phyloP scores from a whole-genome alignment of 163 green algal species.

The Scenedesmus sp. region DNA sequence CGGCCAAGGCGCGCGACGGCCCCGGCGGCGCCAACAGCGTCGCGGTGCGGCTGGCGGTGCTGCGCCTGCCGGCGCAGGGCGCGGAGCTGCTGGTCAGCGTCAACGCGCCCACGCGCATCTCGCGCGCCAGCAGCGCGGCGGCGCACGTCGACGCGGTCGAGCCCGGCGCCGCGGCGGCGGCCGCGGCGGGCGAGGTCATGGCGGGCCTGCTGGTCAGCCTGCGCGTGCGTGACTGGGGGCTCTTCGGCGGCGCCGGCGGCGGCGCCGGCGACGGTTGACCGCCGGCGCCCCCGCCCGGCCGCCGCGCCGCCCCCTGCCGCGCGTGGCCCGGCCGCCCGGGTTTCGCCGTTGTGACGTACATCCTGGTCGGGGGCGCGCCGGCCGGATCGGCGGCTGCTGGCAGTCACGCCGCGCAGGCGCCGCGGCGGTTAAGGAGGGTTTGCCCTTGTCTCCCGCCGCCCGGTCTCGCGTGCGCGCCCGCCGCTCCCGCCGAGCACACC shows the following conservation, averaged over 20 bases:
- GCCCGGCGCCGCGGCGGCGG: not conserved
- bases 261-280: too few relatives aligned
- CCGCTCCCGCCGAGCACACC: too few relatives aligned
- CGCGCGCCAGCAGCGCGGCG: conserved; percentile 19
- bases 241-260: conserved; percentile 42
- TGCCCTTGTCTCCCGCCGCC: too few relatives aligned
- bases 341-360: too few relatives aligned
- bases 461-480: too few relatives aligned
- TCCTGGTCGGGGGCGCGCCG: too few relatives aligned
- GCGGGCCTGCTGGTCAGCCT: conserved; percentile 33
- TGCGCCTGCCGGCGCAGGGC: conserved; percentile 23
- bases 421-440: too few relatives aligned
- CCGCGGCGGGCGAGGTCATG: conserved; percentile 19
- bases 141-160: conserved; percentile 12
- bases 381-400: too few relatives aligned
- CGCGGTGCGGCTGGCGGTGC: conserved; percentile 14
- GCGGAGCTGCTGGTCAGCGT: conserved; percentile 36
- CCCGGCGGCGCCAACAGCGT: not conserved
- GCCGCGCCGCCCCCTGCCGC: too few relatives aligned
- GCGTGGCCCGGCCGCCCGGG: too few relatives aligned
- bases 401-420: too few relatives aligned
- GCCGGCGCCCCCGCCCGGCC: too few relatives aligned
- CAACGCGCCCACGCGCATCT: conserved; percentile 31
- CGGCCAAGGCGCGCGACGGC: conserved; percentile 11
- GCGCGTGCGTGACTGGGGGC: conserved; percentile 23